These are phyloP conservation scores for Fomes fomentarius DNA, from an alignment of 1,284 basidiomycete species.

Conservation along the genomic window DNA sequence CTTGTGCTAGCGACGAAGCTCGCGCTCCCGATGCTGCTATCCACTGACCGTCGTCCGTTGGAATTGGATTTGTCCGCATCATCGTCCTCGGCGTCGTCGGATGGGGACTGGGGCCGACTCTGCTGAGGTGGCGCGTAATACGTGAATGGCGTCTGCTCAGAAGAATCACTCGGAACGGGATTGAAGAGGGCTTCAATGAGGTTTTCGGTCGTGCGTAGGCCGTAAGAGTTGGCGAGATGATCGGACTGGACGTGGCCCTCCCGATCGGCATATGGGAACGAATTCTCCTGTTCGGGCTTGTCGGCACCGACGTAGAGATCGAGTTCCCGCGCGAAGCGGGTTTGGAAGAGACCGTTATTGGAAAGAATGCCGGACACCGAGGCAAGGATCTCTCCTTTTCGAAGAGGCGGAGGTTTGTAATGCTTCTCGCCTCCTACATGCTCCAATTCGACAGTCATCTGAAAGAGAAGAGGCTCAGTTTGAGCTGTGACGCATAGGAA, in stretches of 20 bases:
- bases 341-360: conserved; percentile 52
- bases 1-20: conserved; percentile 21
- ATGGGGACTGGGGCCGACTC: conserved; percentile 11
- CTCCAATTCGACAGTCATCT: conserved; percentile 66
- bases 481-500: too few species aligned
- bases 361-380: conserved; percentile 65
- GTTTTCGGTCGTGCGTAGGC: conserved; percentile 63
- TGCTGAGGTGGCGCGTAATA: conserved; percentile 41
- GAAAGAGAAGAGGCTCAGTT: conserved; percentile 6
- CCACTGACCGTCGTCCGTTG: conserved; percentile 25
- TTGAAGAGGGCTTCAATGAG: conserved; percentile 81
- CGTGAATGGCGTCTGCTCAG: conserved; percentile 62
- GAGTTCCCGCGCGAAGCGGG: conserved; percentile 50
- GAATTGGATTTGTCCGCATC: conserved; percentile 10
- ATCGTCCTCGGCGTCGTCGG: conserved; percentile 7
- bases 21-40: conserved; percentile 28
- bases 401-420: conserved; percentile 68
- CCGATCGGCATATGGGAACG: conserved; percentile 20
- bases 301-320: conserved; percentile 44
- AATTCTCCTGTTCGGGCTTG: conserved; percentile 14
- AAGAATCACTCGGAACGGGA: conserved; percentile 52
- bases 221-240: conserved; percentile 52
- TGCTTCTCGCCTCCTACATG: conserved; percentile 58
- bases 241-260: conserved; percentile 44
- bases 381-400: conserved; percentile 70